Evolutionary conservation across 495 filamentous ascomycete genomes (phyloP), one percentile per base, ranked within the genome.

Genomic region (Clohesyomyces aquaticus): DNA sequence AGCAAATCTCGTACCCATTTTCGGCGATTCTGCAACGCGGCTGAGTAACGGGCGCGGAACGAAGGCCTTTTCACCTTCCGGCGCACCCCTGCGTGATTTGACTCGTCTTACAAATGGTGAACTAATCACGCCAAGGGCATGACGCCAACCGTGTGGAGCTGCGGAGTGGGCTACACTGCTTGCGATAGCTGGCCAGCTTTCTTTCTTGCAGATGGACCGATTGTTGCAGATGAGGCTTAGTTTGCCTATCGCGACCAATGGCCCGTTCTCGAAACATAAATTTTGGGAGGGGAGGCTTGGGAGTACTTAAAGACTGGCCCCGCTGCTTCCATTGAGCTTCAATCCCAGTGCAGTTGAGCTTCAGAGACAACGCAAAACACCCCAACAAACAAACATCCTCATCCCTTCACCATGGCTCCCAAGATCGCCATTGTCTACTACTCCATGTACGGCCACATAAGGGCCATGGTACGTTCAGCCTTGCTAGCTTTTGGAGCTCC

Each of bases 381-480:
- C 4, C 12, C 22, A 61, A 55, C 9, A 35, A 22, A 25, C 42
- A 2, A 22, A 63, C 14, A 4, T 25, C 28, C 27, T 41, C 6
- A 18, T 35, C 1, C 19, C 61, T 55, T 76, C 82, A 83, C 63
- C 72, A 96, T 95, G 91, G 91, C 91, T 80, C 91, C 91, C 77
- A 93, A 91, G 79, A 81, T 96, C 71, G 93, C 93, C 63, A 95
- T 96, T 75, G 83, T 96, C 76, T 93, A 83, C 71, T 98, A 98
- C 81, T 96, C 93, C 67, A 90, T 91, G 82, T 98, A 95, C 78
- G 93, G 94, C 77, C 67, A 70, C 50, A 57, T 70, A 52, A 65
- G 57, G 50, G 41, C 54, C 18, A 23, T 67, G 51, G 63, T 66
- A 66, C 22, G 63, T 54, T 3, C 3, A 49, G 45, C 45, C 57